Conservation (phyloP, 805 yeast species). For the Kazachstania viticola region DNA sequence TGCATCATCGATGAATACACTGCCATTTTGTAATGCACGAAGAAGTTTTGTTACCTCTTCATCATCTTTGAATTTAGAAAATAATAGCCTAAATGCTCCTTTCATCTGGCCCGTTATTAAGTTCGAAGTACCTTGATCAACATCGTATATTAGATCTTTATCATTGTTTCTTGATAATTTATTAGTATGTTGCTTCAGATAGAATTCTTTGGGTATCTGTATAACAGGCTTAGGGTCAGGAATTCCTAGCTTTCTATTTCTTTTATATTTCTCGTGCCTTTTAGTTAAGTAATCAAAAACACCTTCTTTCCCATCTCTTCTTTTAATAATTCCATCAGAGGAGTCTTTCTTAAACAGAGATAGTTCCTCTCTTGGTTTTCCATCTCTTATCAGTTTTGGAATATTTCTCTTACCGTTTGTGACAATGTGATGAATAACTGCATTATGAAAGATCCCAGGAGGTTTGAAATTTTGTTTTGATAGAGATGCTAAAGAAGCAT, state of each 20-base stretch:
- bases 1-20: slow-evolving; percentile 27
- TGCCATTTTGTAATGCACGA: slow-evolving; percentile 30
- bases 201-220: slow-evolving; percentile 19
- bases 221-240: slow-evolving; percentile 20
- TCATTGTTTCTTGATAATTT: slow-evolving; percentile 11
- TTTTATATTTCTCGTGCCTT: slow-evolving; percentile 18
- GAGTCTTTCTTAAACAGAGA: slow-evolving; percentile 35
- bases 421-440: slow-evolving; percentile 35
- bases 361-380: slow-evolving; percentile 37
- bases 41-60: slow-evolving; percentile 28
- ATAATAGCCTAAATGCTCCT: slow-evolving; percentile 23
- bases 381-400: slow-evolving; percentile 48
- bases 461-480: slow-evolving; percentile 36
- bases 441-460: slow-evolving; percentile 57
- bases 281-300: slow-evolving; percentile 27
- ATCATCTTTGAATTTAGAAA: slow-evolving; percentile 24
- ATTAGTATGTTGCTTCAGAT: slow-evolving; percentile 17
- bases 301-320: slow-evolving; percentile 41
- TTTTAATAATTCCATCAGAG: slow-evolving; percentile 28
- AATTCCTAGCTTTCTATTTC: slow-evolving; percentile 27
- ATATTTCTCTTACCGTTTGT: slow-evolving; percentile 29
- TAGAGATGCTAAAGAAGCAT: slow-evolving; percentile 32
- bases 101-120: slow-evolving; percentile 2
- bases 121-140: slow-evolving; percentile 4
- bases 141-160: slow-evolving; percentile 16